Base-by-base conservation (phyloP, 2,329 filamentous ascomycete species). In the Penicillium sp. region DNA sequence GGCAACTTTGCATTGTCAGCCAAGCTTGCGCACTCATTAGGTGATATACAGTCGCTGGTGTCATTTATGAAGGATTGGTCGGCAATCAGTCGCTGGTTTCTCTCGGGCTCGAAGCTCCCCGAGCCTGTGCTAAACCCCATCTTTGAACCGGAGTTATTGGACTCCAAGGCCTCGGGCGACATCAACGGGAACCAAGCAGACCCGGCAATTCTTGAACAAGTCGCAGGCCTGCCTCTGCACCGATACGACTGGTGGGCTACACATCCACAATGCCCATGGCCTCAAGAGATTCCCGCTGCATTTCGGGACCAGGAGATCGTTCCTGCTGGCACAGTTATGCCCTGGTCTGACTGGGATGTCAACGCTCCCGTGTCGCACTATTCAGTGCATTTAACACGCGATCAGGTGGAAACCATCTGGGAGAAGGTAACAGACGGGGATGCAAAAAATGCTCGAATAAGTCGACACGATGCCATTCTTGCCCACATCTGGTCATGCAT, bases 211-310 rank as follows among this genome's bases (percentile, higher is more conserved):
- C 53, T 64, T 4, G 55, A 61, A 5, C 43, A 67, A 18, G 50
- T 56, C 6, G 54, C 58, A 2, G 28, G 18, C 6, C 57, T 79
- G 4, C 75, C 76, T 1, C 62, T 74, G 46, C 71, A 78, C 54
- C 69, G 76, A 6, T 78, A 70, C 49, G 73, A 78, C 61, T 78
- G 75, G 72, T 79, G 73, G 73, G 64, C 48, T 12, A 39, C 49
- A n/a, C 44, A 45, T 62, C 44, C 33, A 29, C 37, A 32, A 28
- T 25, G 39, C 45, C 46, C 46, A 45, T 49, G 46, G 57, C 45
- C 51, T 15, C 49, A 35, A 25, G 42, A 47, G 12, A 44, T 51
- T 1, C 53, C 56, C 0, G 52, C 55, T 4, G 28, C 39, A 20
- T 47, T 57, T 24, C 52, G 59, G 1, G 31, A 51, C 63, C 35